These are phyloP conservation scores for Vitis labrusca DNA, from an alignment of 164 flowering plant species.

Conservation along the genomic window DNA sequence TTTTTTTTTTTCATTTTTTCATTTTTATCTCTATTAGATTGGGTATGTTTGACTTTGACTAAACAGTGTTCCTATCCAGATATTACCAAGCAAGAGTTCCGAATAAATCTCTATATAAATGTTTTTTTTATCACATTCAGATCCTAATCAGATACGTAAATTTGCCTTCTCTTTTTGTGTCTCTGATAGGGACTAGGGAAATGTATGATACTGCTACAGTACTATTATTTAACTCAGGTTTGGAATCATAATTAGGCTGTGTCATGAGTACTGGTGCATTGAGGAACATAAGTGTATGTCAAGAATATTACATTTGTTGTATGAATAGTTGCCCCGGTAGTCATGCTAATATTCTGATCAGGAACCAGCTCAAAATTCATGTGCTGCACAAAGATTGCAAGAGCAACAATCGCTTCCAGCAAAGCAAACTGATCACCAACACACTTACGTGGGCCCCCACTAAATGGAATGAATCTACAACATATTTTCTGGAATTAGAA, in stretches of 20 bases:
- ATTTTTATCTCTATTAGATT: no score
- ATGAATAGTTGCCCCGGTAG: slow-evolving; percentile 97
- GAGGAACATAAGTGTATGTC: not conserved
- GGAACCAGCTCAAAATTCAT: slow-evolving; percentile 82
- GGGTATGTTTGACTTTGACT: no score
- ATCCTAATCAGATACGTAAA: no score
- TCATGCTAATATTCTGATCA: slow-evolving; percentile 85
- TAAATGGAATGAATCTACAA: slow-evolving; percentile 87
- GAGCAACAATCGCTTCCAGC: slow-evolving; percentile 83
- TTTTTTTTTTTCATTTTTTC: no score
- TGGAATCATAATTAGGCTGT: not conserved
- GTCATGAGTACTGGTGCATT: not conserved
- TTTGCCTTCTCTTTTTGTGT: no score
- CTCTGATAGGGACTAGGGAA: not conserved
- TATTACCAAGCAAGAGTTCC: no score
- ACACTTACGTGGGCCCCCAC: slow-evolving; percentile 98
- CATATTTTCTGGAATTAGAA: not conserved
- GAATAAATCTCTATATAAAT: no score
- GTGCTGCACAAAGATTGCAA: slow-evolving; percentile 74
- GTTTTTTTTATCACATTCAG: no score
- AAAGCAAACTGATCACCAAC: slow-evolving; percentile 97
- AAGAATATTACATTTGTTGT: slow-evolving; percentile 73
- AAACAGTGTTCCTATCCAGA: no score
- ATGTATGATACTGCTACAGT: not conserved
- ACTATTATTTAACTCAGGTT: not conserved